phyloP scores from a whole-genome alignment of 2,329 filamentous ascomycete species.

The Colletotrichum somersetense region DNA sequence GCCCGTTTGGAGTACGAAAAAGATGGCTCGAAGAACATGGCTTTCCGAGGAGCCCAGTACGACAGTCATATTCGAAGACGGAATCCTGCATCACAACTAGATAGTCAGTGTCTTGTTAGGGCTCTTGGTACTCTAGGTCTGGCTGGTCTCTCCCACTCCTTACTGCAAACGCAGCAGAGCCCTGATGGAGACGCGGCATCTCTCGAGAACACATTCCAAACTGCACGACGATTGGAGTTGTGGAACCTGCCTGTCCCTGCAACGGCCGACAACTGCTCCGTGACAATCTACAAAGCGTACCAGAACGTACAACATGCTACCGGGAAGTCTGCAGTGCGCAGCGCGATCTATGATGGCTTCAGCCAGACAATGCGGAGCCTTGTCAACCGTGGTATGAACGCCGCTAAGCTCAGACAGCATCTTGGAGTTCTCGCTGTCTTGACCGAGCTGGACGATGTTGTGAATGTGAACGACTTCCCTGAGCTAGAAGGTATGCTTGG shows the following conservation, averaged over 20 bases:
- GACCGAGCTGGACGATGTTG: slow-evolving; percentile 83
- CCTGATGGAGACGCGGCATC: slow-evolving; percentile 68
- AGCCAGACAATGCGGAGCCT: slow-evolving; percentile 70
- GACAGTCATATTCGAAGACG: slow-evolving; percentile 82
- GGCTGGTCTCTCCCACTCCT: slow-evolving; percentile 84
- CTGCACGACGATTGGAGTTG: slow-evolving; percentile 85
- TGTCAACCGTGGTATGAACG: slow-evolving; percentile 61
- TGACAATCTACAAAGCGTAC: slow-evolving; percentile 83
- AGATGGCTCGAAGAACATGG: slow-evolving; percentile 86
- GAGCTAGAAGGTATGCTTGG: slow-evolving; percentile 73
- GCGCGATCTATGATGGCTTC: slow-evolving; percentile 74
- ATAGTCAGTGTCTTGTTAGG: slow-evolving; percentile 78
- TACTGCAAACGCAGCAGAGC: slow-evolving; percentile 77
- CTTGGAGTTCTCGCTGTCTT: slow-evolving; percentile 77
- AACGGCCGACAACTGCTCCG: slow-evolving; percentile 71
- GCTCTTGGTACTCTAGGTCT: slow-evolving; percentile 86
- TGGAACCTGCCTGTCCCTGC: slow-evolving; percentile 89
- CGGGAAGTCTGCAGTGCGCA: slow-evolving; percentile 65
- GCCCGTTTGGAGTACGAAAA: slow-evolving; percentile 89
- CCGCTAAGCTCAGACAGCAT: slow-evolving; percentile 65
- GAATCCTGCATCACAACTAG: slow-evolving; percentile 66
- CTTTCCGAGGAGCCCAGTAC: slow-evolving; percentile 91
- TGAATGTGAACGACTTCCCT: slow-evolving; percentile 69
- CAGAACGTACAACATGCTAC: slow-evolving; percentile 80
- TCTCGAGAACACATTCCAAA: slow-evolving; percentile 80